These are phyloP conservation scores for Eutrema japonicum DNA, from an alignment of 345 rosid species.

Conservation along the genomic window DNA sequence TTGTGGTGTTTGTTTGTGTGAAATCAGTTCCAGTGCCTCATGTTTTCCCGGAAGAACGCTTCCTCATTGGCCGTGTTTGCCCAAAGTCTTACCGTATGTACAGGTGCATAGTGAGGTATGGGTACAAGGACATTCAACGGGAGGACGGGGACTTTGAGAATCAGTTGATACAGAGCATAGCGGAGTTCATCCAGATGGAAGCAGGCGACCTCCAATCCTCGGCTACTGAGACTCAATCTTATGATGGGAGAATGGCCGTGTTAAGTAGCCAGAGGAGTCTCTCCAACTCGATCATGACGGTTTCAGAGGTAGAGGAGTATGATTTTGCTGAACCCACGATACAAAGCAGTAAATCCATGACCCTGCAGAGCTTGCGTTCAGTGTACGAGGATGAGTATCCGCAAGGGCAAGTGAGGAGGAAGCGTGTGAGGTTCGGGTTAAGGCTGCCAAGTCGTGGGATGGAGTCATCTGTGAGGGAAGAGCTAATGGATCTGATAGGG, in stretches of 20 bases:
- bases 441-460: conserved; percentile 56
- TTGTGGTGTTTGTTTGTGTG: conserved; percentile 88
- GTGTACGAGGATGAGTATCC: conserved; percentile 74
- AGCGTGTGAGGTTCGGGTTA: conserved; percentile 68
- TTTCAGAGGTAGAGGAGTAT: conserved; percentile 59
- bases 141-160: conserved; percentile 85
- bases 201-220: conserved; percentile 67
- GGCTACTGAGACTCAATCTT: conserved; percentile 60
- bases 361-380: conserved; percentile 70
- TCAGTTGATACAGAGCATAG: conserved; percentile 84
- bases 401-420: conserved; percentile 54
- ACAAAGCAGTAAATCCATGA: conserved; percentile 73
- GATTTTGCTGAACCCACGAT: conserved; percentile 45
- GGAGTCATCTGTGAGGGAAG: conserved; percentile 79
- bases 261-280: conserved; percentile 66
- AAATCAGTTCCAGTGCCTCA: conserved; percentile 95
- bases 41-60: conserved; percentile 89
- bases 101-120: conserved; percentile 93
- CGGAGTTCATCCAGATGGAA: conserved; percentile 96
- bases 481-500: conserved; percentile 72
- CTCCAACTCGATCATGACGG: conserved; percentile 56
- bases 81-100: conserved; percentile 96
- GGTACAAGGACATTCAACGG: conserved; percentile 87
- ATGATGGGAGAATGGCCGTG: conserved; percentile 95
- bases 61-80: conserved; percentile 89